These are phyloP conservation scores for Rhytidhysteron rufulum DNA, from an alignment of 2,329 filamentous ascomycete species.

Conservation along the genomic window DNA sequence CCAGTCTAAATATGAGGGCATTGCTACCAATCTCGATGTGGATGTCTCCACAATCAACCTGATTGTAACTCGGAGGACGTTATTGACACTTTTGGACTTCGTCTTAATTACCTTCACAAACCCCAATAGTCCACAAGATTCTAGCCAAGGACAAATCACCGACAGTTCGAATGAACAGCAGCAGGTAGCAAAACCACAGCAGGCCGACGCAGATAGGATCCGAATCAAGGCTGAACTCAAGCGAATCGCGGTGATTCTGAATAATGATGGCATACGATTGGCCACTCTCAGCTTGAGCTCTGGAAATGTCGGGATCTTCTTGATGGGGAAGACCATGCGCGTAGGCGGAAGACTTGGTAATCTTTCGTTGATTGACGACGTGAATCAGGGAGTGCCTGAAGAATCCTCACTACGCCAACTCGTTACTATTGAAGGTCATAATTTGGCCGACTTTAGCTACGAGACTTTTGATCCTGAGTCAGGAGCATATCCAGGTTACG, in stretches of 20 bases:
- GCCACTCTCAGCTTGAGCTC: slow-evolving; percentile 91
- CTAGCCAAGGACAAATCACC: slow-evolving; percentile 24
- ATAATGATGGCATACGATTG: slow-evolving; percentile 93
- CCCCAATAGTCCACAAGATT: slow-evolving; percentile 46
- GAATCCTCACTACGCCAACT: slow-evolving; percentile 79
- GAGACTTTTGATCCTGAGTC: slow-evolving; percentile 83
- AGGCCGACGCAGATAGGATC: slow-evolving; percentile 66
- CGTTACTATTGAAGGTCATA: slow-evolving; percentile 91
- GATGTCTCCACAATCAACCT: slow-evolving; percentile 94
- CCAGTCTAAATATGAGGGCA: slow-evolving; percentile 82
- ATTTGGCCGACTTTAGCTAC: slow-evolving; percentile 94
- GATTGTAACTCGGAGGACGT: slow-evolving; percentile 86
- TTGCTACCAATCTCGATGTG: slow-evolving; percentile 89
- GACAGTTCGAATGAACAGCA: slow-evolving; percentile 31
- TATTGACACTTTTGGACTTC: slow-evolving; percentile 91
- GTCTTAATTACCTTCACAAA: slow-evolving; percentile 86
- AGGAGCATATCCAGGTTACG: slow-evolving; percentile 84
- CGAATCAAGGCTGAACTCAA: slow-evolving; percentile 91
- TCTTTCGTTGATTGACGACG: slow-evolving; percentile 83
- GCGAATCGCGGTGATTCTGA: slow-evolving; percentile 88
- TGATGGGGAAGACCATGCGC: slow-evolving; percentile 81
- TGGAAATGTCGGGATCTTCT: slow-evolving; percentile 84
- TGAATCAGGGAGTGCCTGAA: slow-evolving; percentile 82
- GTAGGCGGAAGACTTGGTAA: slow-evolving; percentile 84
- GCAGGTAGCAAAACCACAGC: slow-evolving; percentile 32